These are phyloP conservation scores for Lunasporangiospora selenospora DNA, from an alignment of 192 early-diverging fungal genomes.

Conservation along the genomic window DNA sequence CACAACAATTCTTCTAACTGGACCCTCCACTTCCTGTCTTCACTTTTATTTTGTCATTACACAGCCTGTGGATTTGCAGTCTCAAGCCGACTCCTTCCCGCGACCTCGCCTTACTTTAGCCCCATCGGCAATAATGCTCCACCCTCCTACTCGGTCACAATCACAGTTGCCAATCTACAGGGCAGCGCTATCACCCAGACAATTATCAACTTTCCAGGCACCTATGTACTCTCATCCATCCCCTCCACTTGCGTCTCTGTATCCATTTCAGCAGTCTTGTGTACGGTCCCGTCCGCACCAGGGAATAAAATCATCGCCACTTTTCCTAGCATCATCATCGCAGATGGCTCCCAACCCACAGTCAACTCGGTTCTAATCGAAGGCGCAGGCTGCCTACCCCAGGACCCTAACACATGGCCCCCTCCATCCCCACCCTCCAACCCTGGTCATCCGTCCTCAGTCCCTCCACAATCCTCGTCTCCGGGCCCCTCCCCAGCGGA, in stretches of 20 bases:
- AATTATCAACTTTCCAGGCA: conserved; percentile 17
- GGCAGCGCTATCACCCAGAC: conserved; percentile 18
- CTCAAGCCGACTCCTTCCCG: not conserved
- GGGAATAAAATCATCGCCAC: conserved; percentile 1
- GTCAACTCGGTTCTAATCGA: conserved; percentile 14
- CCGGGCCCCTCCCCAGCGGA: no score
- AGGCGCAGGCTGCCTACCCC: conserved; percentile 15
- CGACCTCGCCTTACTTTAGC: not conserved
- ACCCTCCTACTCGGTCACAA: not conserved
- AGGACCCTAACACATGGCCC: no score
- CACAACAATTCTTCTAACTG: not conserved
- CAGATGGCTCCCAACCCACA: not conserved
- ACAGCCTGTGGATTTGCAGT: conserved; percentile 26
- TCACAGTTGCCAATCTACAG: no score
- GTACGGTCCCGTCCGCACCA: not conserved
- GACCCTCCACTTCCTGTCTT: not conserved
- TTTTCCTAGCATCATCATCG: conserved; percentile 9
- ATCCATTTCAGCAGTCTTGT: conserved; percentile 5
- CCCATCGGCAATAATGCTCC: not conserved
- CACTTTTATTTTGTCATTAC: not conserved
- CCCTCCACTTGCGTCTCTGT: conserved; percentile 7
- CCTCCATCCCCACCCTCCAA: no score
- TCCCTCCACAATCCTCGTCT: no score
- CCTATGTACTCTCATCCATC: conserved; percentile 19
- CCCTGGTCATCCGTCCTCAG: no score